phyloP scores from a whole-genome alignment of 768 basidiomycete species.

The Lactarius sp. region DNA sequence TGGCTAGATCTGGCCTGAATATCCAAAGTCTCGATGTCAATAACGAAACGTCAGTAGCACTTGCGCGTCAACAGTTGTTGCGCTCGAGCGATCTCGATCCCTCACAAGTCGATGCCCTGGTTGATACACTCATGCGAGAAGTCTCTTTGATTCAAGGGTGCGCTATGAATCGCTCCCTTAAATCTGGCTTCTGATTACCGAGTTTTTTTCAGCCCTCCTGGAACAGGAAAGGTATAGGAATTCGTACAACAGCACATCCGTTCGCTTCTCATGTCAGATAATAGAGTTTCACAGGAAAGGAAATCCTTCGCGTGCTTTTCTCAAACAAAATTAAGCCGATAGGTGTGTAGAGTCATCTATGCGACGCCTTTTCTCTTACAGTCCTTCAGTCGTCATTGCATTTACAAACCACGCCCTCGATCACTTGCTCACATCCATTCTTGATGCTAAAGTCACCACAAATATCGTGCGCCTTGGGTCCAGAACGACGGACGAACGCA shows the following conservation, averaged over 20 bases:
- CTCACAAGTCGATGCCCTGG: slow-evolving; percentile 65
- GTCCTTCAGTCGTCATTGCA: slow-evolving; percentile 42
- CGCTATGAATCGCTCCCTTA: slow-evolving; percentile 7
- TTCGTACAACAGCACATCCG: not conserved
- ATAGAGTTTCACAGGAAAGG: slow-evolving; percentile 63
- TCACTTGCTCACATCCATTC: slow-evolving; percentile 59
- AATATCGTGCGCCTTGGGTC: slow-evolving; percentile 66
- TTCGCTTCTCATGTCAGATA: not conserved
- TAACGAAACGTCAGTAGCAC: slow-evolving; percentile 41
- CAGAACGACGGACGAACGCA: slow-evolving; percentile 54
- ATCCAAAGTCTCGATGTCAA: slow-evolving; percentile 38
- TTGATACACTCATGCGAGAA: slow-evolving; percentile 56
- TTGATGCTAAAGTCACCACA: slow-evolving; percentile 59
- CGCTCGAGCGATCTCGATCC: slow-evolving; percentile 54
- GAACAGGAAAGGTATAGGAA: slow-evolving; percentile 61
- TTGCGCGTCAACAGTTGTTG: slow-evolving; percentile 44
- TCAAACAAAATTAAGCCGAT: slow-evolving; percentile 49
- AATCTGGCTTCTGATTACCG: not conserved
- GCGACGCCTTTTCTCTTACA: not conserved
- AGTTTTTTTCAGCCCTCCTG: slow-evolving; percentile 52
- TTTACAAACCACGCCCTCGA: slow-evolving; percentile 82
- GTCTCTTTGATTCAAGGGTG: slow-evolving; percentile 71
- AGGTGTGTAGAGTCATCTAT: slow-evolving; percentile 26
- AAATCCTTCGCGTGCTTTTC: slow-evolving; percentile 63
- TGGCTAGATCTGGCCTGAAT: slow-evolving; percentile 36